A percentile compares a stretch with the other conserved stretches of the same genome.
These are phyloP conservation scores for Leptodermis oblonga DNA, from an alignment of 257 asterid species.

Conservation along the genomic window DNA sequence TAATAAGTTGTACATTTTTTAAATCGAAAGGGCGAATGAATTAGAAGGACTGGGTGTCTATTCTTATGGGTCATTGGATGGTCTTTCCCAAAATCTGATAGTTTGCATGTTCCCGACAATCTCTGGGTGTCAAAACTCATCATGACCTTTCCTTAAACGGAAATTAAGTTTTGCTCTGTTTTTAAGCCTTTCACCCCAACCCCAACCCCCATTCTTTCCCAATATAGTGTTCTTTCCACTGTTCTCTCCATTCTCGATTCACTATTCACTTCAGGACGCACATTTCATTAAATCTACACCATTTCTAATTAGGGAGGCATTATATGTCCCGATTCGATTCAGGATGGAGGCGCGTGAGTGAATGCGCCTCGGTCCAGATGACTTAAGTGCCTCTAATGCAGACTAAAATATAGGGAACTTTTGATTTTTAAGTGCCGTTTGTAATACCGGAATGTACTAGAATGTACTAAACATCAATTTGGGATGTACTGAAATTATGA, in stretches of 20 bases:
- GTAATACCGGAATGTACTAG: too few relatives aligned
- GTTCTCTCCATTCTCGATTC: too few relatives aligned
- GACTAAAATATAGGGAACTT: not conserved
- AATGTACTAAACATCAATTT: too few relatives aligned
- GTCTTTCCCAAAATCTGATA: constrained; percentile 54
- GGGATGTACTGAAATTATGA: too few relatives aligned
- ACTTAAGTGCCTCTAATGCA: not conserved
- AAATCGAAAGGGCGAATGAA: not conserved
- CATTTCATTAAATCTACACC: not conserved
- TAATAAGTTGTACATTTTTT: too few relatives aligned
- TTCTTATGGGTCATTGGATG: constrained; percentile 34
- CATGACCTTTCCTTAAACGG: constrained; percentile 53
- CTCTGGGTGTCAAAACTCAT: constrained; percentile 60
- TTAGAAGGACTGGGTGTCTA: constrained; percentile 14
- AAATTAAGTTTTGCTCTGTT: constrained; percentile 30
- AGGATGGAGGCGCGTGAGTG: too few relatives aligned
- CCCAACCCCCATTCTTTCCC: constrained; percentile 38
- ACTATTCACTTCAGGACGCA: constrained; percentile 27
- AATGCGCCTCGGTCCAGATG: not conserved
- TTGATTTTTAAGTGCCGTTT: too few relatives aligned
- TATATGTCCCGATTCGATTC: not conserved
- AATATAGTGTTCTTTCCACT: constrained; percentile 16
- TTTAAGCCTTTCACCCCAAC: constrained; percentile 33
- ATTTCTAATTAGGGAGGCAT: too few relatives aligned
- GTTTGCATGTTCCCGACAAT: constrained; percentile 96